Conservation (phyloP, 2,329 filamentous ascomycete species). For the Byssochlamys sp. region DNA sequence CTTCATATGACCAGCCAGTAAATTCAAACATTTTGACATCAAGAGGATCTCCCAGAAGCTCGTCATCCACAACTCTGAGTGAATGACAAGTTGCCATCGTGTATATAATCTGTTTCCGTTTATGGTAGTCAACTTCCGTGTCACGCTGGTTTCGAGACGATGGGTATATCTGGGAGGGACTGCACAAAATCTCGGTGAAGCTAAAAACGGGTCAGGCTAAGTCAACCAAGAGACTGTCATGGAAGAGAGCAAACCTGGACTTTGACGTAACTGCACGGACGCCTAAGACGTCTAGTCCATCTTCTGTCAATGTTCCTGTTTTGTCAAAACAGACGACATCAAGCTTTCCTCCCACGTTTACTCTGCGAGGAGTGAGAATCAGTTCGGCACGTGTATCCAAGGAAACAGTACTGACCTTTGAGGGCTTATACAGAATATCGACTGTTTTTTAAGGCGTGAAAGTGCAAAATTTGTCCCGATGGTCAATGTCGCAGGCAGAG, state of each 20-base stretch:
- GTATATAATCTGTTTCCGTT: constrained; percentile 65
- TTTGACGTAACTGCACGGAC: constrained; percentile 64
- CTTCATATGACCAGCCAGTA: constrained; percentile 83
- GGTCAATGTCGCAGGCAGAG: constrained; percentile 83
- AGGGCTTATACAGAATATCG: constrained; percentile 95
- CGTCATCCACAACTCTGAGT: constrained; percentile 71
- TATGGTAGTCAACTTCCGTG: constrained; percentile 50
- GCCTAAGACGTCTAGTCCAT: constrained; percentile 86
- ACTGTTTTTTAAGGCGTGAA: constrained; percentile 70
- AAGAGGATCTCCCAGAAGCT: constrained; percentile 83
- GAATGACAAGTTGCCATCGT: constrained; percentile 98
- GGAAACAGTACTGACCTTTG: constrained; percentile 45
- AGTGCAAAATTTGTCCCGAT: constrained; percentile 96
- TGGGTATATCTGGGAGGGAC: constrained; percentile 52
- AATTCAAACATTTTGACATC: constrained; percentile 99
- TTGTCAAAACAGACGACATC: constrained; percentile 98
- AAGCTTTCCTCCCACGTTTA: constrained; percentile 91
- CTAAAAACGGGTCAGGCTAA: constrained; percentile 22
- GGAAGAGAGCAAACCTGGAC: constrained; percentile 29
- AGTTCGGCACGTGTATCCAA: neutral
- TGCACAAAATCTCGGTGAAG: constrained; percentile 68
- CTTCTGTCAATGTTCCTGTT: constrained; percentile 94
- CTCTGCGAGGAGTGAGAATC: constrained; percentile 38
- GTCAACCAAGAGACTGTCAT: neutral
- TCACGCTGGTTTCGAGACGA: constrained; percentile 47